Evolutionary conservation across 495 filamentous ascomycete species (phyloP).

Genomic region (Penicillium diatomitis): DNA sequence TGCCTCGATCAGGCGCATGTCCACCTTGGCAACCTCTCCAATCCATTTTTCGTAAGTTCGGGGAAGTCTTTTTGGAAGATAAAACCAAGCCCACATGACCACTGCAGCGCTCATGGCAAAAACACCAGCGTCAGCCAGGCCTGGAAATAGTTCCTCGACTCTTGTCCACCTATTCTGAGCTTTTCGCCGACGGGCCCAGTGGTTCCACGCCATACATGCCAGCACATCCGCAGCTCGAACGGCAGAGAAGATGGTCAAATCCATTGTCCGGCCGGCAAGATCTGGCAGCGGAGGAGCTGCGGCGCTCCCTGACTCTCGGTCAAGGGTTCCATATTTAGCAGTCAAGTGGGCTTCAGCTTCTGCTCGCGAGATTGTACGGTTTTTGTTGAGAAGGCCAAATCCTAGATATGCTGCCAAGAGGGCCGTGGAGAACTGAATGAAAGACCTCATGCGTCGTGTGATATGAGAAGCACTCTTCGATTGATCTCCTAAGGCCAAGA

Average conservation of each 20-base stretch:
- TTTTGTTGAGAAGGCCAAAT: constrained; percentile 39
- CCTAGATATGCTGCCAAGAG: constrained; percentile 40
- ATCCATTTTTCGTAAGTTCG: constrained; percentile 83
- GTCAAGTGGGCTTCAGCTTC: constrained; percentile 2
- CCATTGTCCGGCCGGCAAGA: constrained; percentile 70
- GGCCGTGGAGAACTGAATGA: constrained; percentile 33
- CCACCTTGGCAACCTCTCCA: constrained; percentile 66
- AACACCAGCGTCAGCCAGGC: constrained; percentile 54
- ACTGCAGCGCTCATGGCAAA: constrained; percentile 71
- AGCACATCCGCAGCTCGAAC: constrained; percentile 68
- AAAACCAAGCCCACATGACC: constrained; percentile 91
- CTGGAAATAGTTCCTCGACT: constrained; percentile 42
- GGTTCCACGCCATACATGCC: constrained; percentile 56
- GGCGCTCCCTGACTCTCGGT: not conserved
- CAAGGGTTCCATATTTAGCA: not conserved
- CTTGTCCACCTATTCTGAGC: constrained; percentile 38
- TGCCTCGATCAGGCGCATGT: constrained; percentile 64
- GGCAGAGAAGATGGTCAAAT: constrained; percentile 75
- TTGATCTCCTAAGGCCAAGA: constrained; percentile 11
- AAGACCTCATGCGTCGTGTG: constrained; percentile 11
- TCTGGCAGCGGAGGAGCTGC: constrained; percentile 8
- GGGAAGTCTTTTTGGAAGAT: constrained; percentile 59
- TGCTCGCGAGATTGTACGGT: constrained; percentile 14
- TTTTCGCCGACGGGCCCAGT: constrained; percentile 22
- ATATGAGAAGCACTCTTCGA: constrained; percentile 9